These are phyloP conservation scores for Dactylellina sp. DNA, from an alignment of 2,329 filamentous ascomycete genomes.

Conservation along the genomic window DNA sequence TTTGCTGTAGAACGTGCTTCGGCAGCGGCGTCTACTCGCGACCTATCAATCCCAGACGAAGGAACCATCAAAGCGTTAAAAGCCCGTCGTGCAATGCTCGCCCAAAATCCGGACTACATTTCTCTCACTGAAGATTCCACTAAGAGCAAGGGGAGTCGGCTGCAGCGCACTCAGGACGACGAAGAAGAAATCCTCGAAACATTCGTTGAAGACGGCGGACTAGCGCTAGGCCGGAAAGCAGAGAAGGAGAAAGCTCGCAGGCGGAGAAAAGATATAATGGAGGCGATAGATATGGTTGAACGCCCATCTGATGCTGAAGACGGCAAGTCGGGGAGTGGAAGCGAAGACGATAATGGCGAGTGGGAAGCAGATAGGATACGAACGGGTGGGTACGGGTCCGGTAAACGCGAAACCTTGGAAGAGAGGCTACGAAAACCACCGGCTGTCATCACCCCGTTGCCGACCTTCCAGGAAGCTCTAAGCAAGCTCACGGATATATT, in stretches of 20 bases:
- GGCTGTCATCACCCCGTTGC: conserved; percentile 38
- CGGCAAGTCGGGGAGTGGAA: conserved; percentile 14
- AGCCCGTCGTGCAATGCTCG: conserved; percentile 42
- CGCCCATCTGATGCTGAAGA: conserved; percentile 35
- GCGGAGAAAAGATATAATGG: conserved; percentile 39
- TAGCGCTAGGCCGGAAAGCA: conserved; percentile 38
- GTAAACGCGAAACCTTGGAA: conserved; percentile 43
- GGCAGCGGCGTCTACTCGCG: conserved; percentile 2
- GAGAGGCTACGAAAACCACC: conserved; percentile 50
- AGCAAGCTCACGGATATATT: conserved; percentile 33
- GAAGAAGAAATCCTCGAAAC: conserved; percentile 53
- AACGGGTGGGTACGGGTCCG: conserved; percentile 47
- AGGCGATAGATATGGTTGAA: conserved; percentile 53
- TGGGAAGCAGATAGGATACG: conserved; percentile 50
- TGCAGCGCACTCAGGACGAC: conserved; percentile 44
- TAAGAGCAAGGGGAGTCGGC: conserved; percentile 25
- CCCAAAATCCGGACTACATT: conserved; percentile 53
- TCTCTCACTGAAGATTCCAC: conserved; percentile 34
- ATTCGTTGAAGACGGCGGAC: conserved; percentile 52
- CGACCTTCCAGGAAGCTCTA: conserved; percentile 40
- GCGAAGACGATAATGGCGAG: conserved; percentile 31
- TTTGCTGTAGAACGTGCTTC: conserved; percentile 39
- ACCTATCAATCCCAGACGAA: conserved; percentile 39
- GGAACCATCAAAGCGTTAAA: conserved; percentile 52
- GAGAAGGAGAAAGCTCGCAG: conserved; percentile 42